Percentiles rank a stretch among this genome's conserved stretches.
phyloP scores from a whole-genome alignment of 164 flowering plant genomes.

The grape (Vitis vinifera) region DNA sequence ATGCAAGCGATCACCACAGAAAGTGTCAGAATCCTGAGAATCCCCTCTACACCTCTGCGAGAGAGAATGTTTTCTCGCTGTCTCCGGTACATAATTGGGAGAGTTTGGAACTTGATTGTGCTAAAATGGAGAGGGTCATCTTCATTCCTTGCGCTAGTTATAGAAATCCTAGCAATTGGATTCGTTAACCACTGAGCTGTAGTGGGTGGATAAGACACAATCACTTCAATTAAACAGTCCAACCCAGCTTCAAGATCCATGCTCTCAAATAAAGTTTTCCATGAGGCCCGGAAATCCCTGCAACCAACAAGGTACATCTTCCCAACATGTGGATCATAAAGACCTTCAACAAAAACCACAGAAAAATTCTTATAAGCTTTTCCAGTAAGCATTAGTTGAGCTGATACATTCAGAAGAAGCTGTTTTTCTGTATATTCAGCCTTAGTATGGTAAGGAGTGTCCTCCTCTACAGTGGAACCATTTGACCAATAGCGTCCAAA shows the following conservation, averaged over 20 bases:
- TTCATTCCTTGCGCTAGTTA: constrained; percentile 67
- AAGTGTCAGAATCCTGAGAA: constrained; percentile 69
- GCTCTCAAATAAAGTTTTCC: constrained; percentile 58
- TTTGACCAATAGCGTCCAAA: constrained; percentile 62
- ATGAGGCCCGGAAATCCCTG: constrained; percentile 76
- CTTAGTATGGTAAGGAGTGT: constrained; percentile 37
- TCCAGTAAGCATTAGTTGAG: constrained; percentile 54
- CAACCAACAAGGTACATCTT: constrained; percentile 87
- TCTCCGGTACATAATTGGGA: constrained; percentile 66
- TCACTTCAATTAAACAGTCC: constrained; percentile 76
- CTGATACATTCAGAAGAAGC: constrained; percentile 85
- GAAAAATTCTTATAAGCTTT: constrained; percentile 43
- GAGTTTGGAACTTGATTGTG: constrained; percentile 52
- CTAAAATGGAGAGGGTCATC: constrained; percentile 74
- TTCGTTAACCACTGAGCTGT: constrained; percentile 67
- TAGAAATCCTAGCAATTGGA: constrained; percentile 72
- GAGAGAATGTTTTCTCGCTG: constrained; percentile 81
- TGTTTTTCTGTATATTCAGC: constrained; percentile 62
- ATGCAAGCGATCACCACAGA: constrained; percentile 67
- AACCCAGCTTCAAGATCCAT: constrained; percentile 80
- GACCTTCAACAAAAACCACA: constrained; percentile 67
- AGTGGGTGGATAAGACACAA: constrained; percentile 77
- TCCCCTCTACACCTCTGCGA: constrained; percentile 65
- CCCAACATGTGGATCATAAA: constrained; percentile 72
- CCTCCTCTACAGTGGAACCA: constrained; percentile 24